Evolutionary conservation across 169 alveolate species (phyloP).

Genomic region (Fabrea salina): DNA sequence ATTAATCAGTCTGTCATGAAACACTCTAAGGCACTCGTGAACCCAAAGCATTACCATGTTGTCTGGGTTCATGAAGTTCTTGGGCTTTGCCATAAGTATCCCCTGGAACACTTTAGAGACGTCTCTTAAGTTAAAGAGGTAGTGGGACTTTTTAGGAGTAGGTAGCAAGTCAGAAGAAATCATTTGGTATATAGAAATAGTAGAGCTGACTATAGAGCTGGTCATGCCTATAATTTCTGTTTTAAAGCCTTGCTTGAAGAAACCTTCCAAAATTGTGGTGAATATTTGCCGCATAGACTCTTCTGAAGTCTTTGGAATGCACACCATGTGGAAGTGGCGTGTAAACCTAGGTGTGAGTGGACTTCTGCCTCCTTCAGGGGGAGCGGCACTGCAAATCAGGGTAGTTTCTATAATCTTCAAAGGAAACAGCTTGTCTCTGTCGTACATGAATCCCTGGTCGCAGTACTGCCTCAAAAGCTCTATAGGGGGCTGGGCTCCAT

Average conservation of each 20-base stretch:
- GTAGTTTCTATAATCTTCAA: constrained; percentile 75
- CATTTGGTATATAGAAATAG: constrained; percentile 72
- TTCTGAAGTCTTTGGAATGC: constrained; percentile 77
- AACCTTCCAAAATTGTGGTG: constrained; percentile 72
- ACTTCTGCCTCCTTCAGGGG: constrained; percentile 93
- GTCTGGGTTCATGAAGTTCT: constrained; percentile 53
- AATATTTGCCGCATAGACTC: constrained; percentile 71
- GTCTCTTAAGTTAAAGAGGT: constrained; percentile 82
- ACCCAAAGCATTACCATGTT: constrained; percentile 72
- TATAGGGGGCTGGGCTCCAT: constrained; percentile 83
- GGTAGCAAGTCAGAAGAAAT: constrained; percentile 74
- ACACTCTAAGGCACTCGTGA: constrained; percentile 84
- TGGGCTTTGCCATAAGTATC: constrained; percentile 67
- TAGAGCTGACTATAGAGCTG: constrained; percentile 74
- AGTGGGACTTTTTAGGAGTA: constrained; percentile 83
- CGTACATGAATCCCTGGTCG: constrained; percentile 77
- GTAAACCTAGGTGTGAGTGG: constrained; percentile 77
- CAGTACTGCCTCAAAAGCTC: constrained; percentile 79
- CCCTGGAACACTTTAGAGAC: constrained; percentile 85
- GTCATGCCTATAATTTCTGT: constrained; percentile 59
- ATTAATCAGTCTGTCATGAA: constrained; percentile 79
- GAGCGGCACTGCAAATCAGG: constrained; percentile 84
- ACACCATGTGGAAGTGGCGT: constrained; percentile 75
- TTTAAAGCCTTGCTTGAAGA: constrained; percentile 71
- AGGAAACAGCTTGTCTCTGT: constrained; percentile 73